Conservation (phyloP, 2,329 filamentous ascomycete species). For the Cytospora chrysosperma region DNA sequence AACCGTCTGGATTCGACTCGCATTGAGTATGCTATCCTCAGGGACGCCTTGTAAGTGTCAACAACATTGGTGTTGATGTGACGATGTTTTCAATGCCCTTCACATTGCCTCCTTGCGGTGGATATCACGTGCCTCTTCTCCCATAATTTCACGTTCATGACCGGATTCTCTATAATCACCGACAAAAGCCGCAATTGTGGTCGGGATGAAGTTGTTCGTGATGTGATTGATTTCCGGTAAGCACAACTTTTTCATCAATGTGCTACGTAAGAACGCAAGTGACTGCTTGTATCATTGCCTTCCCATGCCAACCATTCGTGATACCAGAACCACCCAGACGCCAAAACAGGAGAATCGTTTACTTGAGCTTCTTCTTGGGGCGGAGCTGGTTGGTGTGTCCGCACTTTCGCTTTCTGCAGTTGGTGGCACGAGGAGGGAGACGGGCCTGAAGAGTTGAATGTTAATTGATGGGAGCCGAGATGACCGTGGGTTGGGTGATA, state of each 20-base stretch:
- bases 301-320: slow-evolving; percentile 29
- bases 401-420: slow-evolving; percentile 99
- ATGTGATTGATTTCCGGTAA: slow-evolving; percentile 21
- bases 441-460: slow-evolving; percentile 55
- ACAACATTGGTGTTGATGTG: background rate
- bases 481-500: background rate
- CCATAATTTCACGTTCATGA: background rate
- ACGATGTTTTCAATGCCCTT: background rate
- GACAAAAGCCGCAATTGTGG: background rate
- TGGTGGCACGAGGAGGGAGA: slow-evolving; percentile 96
- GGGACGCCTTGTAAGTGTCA: background rate
- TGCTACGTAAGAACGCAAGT: slow-evolving; percentile 17
- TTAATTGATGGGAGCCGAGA: slow-evolving; percentile 26
- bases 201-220: slow-evolving; percentile 3
- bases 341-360: slow-evolving; percentile 50
- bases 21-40: background rate
- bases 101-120: no score
- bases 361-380: slow-evolving; percentile 96
- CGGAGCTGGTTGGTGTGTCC: slow-evolving; percentile 99
- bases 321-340: slow-evolving; percentile 38
- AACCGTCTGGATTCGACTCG: background rate
- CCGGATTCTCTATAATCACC: background rate
- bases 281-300: slow-evolving; percentile 17
- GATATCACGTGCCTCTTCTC: background rate
- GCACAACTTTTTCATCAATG: slow-evolving; percentile 16